Base-by-base conservation (phyloP, 805 yeast genomes). In the Suhomyces faveliae region DNA sequence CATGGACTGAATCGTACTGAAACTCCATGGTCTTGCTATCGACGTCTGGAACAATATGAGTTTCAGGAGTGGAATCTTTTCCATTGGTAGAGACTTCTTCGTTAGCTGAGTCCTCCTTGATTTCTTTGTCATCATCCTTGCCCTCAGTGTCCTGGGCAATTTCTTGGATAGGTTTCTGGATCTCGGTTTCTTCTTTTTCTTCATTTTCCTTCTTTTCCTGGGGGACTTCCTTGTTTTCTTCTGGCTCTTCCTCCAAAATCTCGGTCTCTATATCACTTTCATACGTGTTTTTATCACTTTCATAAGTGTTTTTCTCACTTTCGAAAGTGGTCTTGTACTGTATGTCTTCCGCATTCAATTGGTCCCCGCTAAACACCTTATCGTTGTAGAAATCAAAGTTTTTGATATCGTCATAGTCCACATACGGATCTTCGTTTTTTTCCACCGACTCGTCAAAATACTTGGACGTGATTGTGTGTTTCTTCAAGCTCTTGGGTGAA, bases 231-330 rank as follows among this genome's bases (percentile, higher is more conserved):
- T 17, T 12, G n/a, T 8, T 3, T 24, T 20, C 37, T 15, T 33
- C 37, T 1, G 20, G 20, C n/a, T 33, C 37, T 5, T 33, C 37
- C 37, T 43, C 46, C 13, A 57, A 51, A 1, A 60, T 50, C 6
- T 63, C 63, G 1, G 70, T 66, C 49, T 66, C 69, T 0, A 63
- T 50, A 51, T 65, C 70, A 48, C 69, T 65, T 41, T 48, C 51
- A 19, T 40, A 40, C 3, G 44, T 41, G 15, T 35, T 30, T 2
- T 25, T 17, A 51, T 65, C 70, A 48, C 69, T 65, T 41, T 48
- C 51, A 19, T 40, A 40, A 2, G 44, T 41, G 15, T 35, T 30
- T 2, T 25, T 17, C n/a, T n/a, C n/a, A n/a, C n/a, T n/a, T n/a
- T n/a, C n/a, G n/a, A n/a, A n/a, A n/a, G n/a, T n/a, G n/a, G n/a